phyloP scores from a whole-genome alignment of 805 yeast genomes.

The Schizosaccharomyces japonicus region DNA sequence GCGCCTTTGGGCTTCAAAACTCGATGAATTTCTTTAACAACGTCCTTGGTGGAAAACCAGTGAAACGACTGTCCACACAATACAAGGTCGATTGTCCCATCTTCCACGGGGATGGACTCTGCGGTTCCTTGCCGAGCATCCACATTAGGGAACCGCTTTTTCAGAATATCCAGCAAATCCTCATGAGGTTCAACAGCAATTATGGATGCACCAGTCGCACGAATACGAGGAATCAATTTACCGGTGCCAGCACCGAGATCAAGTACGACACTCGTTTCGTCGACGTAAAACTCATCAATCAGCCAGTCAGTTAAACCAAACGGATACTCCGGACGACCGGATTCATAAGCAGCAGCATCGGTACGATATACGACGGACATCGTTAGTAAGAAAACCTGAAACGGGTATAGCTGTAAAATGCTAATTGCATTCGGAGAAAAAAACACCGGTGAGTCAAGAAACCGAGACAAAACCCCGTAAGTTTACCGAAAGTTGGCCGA shows the following conservation, averaged over 20 bases:
- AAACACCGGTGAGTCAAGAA: no score
- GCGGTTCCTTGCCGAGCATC: conserved; percentile 21
- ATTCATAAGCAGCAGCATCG: not conserved
- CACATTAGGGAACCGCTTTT: conserved; percentile 24
- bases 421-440: no score
- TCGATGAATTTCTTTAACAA: conserved; percentile 27
- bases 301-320: not conserved
- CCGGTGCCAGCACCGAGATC: conserved; percentile 47
- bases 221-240: conserved; percentile 29
- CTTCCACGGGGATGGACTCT: conserved; percentile 25
- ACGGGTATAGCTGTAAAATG: no score
- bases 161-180: conserved; percentile 32
- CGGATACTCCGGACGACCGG: not conserved
- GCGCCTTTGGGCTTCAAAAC: conserved; percentile 28
- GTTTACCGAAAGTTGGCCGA: no score
- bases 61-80: conserved; percentile 40
- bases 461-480: no score
- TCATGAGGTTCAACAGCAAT: conserved; percentile 30
- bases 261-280: conserved; percentile 6
- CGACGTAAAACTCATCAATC: not conserved
- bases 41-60: conserved; percentile 33
- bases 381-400: no score
- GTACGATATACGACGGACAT: not conserved
- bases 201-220: conserved; percentile 21
- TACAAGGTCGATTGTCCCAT: conserved; percentile 25